Evolutionary conservation across 1,139 yeast genomes (phyloP).

Genomic region (Suhomyces bolitotheri): DNA sequence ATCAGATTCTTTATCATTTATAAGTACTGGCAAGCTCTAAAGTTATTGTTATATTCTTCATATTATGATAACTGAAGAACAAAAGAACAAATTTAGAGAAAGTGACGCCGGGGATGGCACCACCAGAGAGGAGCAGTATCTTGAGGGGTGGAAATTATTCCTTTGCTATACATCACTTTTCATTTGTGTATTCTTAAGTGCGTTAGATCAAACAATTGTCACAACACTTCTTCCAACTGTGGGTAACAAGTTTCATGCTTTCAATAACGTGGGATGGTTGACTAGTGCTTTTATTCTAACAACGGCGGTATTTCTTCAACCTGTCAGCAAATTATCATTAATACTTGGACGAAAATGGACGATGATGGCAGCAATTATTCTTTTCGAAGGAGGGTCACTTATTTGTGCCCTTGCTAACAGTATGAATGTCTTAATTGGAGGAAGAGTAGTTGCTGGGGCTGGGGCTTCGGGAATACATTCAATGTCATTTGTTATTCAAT

Average conservation of each 20-base stretch:
- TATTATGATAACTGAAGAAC: no score
- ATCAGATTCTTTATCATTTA: no score
- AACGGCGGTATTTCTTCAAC: constrained; percentile 35
- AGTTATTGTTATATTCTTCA: no score
- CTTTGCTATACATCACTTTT: constrained; percentile 29
- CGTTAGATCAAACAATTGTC: constrained; percentile 44
- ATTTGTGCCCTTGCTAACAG: constrained; percentile 36
- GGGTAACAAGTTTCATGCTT: constrained; percentile 35
- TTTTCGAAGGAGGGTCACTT: constrained; percentile 31
- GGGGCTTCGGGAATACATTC: constrained; percentile 38
- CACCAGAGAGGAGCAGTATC: constrained; percentile 20
- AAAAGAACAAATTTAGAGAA: constrained; percentile 12
- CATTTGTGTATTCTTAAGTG: constrained; percentile 35
- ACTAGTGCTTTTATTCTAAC: constrained; percentile 28
- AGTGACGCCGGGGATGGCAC: constrained; percentile 24
- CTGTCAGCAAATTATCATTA: constrained; percentile 35
- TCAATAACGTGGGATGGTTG: constrained; percentile 28
- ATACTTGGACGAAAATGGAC: constrained; percentile 24
- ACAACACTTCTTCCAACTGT: constrained; percentile 38
- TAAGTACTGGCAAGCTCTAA: no score
- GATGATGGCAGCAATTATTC: constrained; percentile 20
- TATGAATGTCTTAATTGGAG: constrained; percentile 40
- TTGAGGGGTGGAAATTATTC: constrained; percentile 28
- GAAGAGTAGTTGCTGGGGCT: constrained; percentile 35
- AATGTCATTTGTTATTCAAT: constrained; percentile 26